These are phyloP conservation scores for Paraphoma chrysanthemicola DNA, from an alignment of 2,329 filamentous ascomycete genomes.

Conservation along the genomic window DNA sequence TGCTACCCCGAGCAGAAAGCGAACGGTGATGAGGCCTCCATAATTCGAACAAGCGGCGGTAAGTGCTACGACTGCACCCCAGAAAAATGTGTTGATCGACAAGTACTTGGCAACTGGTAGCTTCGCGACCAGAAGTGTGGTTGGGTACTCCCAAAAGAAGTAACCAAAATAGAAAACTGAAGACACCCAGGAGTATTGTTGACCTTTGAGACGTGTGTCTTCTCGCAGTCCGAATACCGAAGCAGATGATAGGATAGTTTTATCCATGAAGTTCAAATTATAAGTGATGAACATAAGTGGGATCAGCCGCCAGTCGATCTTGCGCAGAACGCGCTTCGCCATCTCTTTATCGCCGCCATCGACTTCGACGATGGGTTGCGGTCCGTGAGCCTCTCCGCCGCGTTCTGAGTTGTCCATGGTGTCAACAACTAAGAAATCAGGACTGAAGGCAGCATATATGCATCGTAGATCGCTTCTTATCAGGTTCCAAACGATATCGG, in stretches of 20 bases:
- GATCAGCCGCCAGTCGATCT: constrained; percentile 64
- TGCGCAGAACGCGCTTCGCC: constrained; percentile 55
- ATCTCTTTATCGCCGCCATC: constrained; percentile 7
- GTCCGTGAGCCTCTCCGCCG: not conserved
- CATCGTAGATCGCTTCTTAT: not conserved
- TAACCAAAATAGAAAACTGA: constrained; percentile 62
- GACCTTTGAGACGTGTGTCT: constrained; percentile 49
- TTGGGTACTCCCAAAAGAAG: constrained; percentile 32
- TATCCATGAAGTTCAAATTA: constrained; percentile 69
- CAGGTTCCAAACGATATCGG: not conserved
- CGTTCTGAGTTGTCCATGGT: not conserved
- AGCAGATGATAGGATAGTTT: constrained; percentile 57
- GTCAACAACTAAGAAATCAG: not conserved
- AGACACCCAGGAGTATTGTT: constrained; percentile 65
- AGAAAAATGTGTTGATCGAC: constrained; percentile 20
- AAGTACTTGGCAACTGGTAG: constrained; percentile 34
- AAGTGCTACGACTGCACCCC: constrained; percentile 49
- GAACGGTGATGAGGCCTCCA: constrained; percentile 17
- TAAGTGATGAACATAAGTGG: constrained; percentile 66
- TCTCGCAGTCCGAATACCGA: constrained; percentile 60
- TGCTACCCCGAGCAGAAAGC: constrained; percentile 22
- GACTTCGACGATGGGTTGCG: not conserved
- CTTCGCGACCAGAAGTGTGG: constrained; percentile 22
- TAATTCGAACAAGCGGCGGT: constrained; percentile 23
- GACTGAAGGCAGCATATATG: not conserved